phyloP scores from a whole-genome alignment of 345 rosid genomes.

The Linum tenue region DNA sequence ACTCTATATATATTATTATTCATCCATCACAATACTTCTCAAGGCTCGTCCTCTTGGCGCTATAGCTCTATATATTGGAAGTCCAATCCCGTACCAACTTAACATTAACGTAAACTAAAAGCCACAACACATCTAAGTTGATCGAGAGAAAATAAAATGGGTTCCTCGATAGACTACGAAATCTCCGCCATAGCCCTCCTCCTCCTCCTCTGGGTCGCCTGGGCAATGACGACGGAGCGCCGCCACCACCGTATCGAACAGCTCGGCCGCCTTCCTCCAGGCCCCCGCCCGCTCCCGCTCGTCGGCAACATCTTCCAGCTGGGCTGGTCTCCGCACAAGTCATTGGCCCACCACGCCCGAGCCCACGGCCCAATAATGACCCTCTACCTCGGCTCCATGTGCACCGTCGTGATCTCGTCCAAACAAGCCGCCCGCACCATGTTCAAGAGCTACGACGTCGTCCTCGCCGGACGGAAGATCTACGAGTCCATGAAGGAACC shows the following conservation, averaged over 20 bases:
- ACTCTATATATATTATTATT: no score
- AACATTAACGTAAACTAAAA: no score
- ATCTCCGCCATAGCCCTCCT: conserved; percentile 22
- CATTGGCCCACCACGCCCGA: conserved; percentile 38
- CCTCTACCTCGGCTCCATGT: conserved; percentile 62
- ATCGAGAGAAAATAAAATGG: no score
- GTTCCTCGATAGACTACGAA: conserved; percentile 37
- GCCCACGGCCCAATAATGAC: conserved; percentile 67
- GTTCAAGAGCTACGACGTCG: conserved; percentile 65
- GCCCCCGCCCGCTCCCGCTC: conserved; percentile 56
- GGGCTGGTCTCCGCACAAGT: conserved; percentile 42
- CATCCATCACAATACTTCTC: no score
- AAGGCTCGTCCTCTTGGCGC: no score
- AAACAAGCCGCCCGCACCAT: conserved; percentile 53
- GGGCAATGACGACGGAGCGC: conserved; percentile 30
- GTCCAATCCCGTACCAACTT: no score
- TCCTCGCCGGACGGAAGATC: conserved; percentile 63
- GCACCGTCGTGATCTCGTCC: conserved; percentile 65
- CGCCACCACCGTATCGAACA: conserved; percentile 24
- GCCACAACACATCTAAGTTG: no score
- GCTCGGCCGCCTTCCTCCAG: conserved; percentile 46
- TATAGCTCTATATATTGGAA: no score
- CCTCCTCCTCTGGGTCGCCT: conserved; percentile 32
- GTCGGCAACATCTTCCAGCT: conserved; percentile 62
- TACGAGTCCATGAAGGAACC: conserved; percentile 76